These are phyloP conservation scores for Aristolochia californica DNA, from an alignment of 164 flowering plant genomes.

Conservation along the genomic window DNA sequence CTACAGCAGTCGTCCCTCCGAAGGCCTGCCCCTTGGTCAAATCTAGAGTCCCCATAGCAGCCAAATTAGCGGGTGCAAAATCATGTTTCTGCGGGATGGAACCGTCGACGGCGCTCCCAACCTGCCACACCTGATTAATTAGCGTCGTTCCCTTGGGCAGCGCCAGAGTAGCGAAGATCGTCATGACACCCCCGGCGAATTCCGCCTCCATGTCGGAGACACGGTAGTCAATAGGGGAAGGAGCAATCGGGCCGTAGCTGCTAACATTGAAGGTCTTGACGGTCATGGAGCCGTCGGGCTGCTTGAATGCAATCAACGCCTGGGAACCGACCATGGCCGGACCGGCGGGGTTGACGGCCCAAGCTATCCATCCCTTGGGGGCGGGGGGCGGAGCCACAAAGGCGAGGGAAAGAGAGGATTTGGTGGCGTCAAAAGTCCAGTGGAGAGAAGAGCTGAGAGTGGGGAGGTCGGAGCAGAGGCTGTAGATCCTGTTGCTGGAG, in stretches of 20 bases:
- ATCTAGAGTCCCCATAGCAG: slow-evolving; percentile 35
- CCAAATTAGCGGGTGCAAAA: slow-evolving; percentile 29
- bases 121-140: slow-evolving; percentile 85
- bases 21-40: slow-evolving; percentile 23
- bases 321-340: slow-evolving; percentile 42
- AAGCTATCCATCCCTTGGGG: slow-evolving; percentile 41
- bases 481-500: slow-evolving; percentile 16
- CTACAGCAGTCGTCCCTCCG: slow-evolving; percentile 4
- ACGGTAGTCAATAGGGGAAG: slow-evolving; percentile 17
- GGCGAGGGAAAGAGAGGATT: slow-evolving; percentile 32
- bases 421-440: slow-evolving; percentile 28
- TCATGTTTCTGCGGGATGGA: slow-evolving; percentile 36
- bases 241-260: slow-evolving; percentile 15
- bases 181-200: slow-evolving; percentile 20
- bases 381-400: slow-evolving; percentile 29
- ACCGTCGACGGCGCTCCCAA: slow-evolving; percentile 32
- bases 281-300: slow-evolving; percentile 17
- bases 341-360: slow-evolving; percentile 50
- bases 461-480: slow-evolving; percentile 37
- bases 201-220: slow-evolving; percentile 26
- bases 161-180: slow-evolving; percentile 34
- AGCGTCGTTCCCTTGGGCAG: slow-evolving; percentile 20
- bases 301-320: slow-evolving; percentile 29
- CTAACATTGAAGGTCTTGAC: slow-evolving; percentile 28
- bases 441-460: slow-evolving; percentile 36